A percentile compares a stretch with the other conserved stretches of the same genome.
phyloP scores from a whole-genome alignment of 805 yeast genomes.

The Ogataea angusta region DNA sequence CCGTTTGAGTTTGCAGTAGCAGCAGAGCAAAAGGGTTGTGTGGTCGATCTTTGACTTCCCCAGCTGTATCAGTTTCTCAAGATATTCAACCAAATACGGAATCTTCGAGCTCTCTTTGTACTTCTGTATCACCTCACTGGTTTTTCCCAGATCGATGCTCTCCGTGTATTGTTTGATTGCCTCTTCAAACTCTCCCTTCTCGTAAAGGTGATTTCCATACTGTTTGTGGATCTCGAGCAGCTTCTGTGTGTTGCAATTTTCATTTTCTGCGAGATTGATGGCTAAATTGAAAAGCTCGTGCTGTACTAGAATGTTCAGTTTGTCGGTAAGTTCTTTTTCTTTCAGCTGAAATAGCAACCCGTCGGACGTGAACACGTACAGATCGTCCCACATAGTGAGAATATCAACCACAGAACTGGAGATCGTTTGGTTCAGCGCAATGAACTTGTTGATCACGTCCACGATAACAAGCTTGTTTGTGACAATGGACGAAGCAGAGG shows the following conservation, averaged over 20 bases:
- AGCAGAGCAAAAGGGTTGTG: slow-evolving; percentile 71
- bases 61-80: slow-evolving; percentile 55
- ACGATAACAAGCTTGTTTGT: slow-evolving; percentile 62
- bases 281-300: slow-evolving; percentile 74
- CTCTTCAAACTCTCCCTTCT: slow-evolving; percentile 59
- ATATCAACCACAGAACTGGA: slow-evolving; percentile 60
- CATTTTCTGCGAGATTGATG: slow-evolving; percentile 54
- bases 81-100: slow-evolving; percentile 55
- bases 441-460: slow-evolving; percentile 65
- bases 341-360: slow-evolving; percentile 68
- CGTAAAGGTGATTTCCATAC: slow-evolving; percentile 72
- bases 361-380: slow-evolving; percentile 66
- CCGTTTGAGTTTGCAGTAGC: slow-evolving; percentile 73
- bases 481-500: slow-evolving; percentile 20
- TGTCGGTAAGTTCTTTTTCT: slow-evolving; percentile 65
- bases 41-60: slow-evolving; percentile 72
- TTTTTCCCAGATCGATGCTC: slow-evolving; percentile 43
- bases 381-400: slow-evolving; percentile 52
- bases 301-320: slow-evolving; percentile 63
- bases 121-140: slow-evolving; percentile 75
- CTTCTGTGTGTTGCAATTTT: slow-evolving; percentile 26
- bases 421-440: slow-evolving; percentile 68
- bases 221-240: slow-evolving; percentile 45
- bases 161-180: slow-evolving; percentile 75
- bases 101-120: slow-evolving; percentile 78